These are phyloP conservation scores for Aspergillus sp. DNA, from an alignment of 2,329 filamentous ascomycete genomes.

Conservation along the genomic window DNA sequence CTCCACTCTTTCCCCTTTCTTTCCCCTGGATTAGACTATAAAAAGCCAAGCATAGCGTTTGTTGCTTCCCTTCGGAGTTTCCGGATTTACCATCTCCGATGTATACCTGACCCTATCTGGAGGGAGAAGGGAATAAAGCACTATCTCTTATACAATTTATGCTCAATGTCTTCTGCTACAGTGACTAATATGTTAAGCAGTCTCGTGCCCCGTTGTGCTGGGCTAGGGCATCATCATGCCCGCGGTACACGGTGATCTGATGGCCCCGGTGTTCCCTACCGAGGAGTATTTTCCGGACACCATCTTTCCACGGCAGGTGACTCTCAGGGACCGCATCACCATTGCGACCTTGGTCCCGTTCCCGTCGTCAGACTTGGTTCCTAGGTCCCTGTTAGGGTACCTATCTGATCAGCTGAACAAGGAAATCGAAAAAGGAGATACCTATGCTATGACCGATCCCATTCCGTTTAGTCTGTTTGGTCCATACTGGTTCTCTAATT, in stretches of 20 bases:
- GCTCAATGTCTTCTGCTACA: background rate
- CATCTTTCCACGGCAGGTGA: conserved; percentile 69
- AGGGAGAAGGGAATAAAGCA: background rate
- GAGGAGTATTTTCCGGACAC: conserved; percentile 54
- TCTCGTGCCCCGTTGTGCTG: conserved; percentile 26
- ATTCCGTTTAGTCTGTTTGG: conserved; percentile 70
- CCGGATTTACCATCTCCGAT: too few species aligned
- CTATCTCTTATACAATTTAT: background rate
- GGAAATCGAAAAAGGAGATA: conserved; percentile 87
- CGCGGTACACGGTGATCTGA: conserved; percentile 30
- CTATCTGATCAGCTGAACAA: conserved; percentile 78
- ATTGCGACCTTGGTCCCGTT: conserved; percentile 79
- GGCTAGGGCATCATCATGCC: conserved; percentile 26
- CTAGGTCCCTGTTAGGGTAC: conserved; percentile 65
- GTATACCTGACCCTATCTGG: too few species aligned
- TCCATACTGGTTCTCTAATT: conserved; percentile 85
- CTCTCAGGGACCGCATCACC: conserved; percentile 74
- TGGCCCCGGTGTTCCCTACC: conserved; percentile 23
- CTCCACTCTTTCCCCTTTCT: too few species aligned
- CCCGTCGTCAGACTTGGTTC: conserved; percentile 68
- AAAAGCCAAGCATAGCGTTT: background rate
- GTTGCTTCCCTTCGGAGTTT: too few species aligned
- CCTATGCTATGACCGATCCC: conserved; percentile 78
- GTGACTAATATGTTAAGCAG: conserved; percentile 29
- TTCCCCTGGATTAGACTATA: background rate